A percentile compares a stretch with the other conserved stretches of the same genome.
Conservation (phyloP, 305 asterid species). For the Fraxinus velutina region DNA sequence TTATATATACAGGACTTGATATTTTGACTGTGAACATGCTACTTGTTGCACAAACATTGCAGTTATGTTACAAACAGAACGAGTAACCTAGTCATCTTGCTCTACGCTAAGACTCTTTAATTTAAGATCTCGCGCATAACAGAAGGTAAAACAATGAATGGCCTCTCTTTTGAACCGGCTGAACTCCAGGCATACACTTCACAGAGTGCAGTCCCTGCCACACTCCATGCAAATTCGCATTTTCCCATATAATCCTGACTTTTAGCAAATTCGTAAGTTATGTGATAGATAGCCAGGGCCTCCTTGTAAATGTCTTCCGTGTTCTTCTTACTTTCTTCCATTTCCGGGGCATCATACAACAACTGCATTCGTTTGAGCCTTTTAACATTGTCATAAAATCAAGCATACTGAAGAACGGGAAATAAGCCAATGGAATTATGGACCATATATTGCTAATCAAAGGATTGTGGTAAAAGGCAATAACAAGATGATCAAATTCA, state of each 20-base stretch:
- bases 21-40: background rate
- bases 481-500: background rate
- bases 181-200: slow-evolving; percentile 30
- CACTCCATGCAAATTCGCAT: slow-evolving; percentile 75
- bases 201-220: slow-evolving; percentile 64
- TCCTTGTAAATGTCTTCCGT: slow-evolving; percentile 38
- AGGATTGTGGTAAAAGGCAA: background rate
- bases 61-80: background rate
- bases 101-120: background rate
- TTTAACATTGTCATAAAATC: slow-evolving; percentile 1
- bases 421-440: background rate
- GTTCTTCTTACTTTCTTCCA: slow-evolving; percentile 46
- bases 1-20: background rate
- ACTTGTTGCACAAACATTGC: background rate
- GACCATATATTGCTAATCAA: background rate
- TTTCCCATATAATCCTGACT: slow-evolving; percentile 9
- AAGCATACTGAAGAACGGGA: background rate
- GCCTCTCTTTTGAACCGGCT: slow-evolving; percentile 31
- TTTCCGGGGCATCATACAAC: slow-evolving; percentile 57
- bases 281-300: slow-evolving; percentile 63
- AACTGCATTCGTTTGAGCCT: slow-evolving; percentile 36
- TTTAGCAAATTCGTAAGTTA: slow-evolving; percentile 42
- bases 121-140: slow-evolving; percentile 40
- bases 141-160: slow-evolving; percentile 32
- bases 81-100: background rate